These are phyloP conservation scores for Trichoderma sp. DNA, from an alignment of 2,329 filamentous ascomycete genomes.

Conservation along the genomic window DNA sequence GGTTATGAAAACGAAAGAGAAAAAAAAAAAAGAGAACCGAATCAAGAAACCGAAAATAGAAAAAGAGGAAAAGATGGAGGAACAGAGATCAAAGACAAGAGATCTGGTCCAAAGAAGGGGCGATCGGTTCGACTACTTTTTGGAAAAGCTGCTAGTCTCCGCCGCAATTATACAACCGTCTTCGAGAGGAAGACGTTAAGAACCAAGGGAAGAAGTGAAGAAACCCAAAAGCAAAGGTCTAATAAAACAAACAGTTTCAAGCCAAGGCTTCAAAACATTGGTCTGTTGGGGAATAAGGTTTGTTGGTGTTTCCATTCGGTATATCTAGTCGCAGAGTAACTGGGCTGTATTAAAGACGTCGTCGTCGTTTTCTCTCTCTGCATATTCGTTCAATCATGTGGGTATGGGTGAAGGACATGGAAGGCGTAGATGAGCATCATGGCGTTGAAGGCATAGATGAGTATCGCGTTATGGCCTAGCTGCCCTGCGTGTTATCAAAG, in stretches of 20 bases:
- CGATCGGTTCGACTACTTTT: neutral
- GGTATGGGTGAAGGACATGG: conserved; percentile 10
- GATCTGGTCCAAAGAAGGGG: neutral
- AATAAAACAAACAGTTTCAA: conserved; percentile 26
- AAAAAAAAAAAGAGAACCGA: conserved; percentile 4
- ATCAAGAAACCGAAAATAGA: conserved; percentile 19
- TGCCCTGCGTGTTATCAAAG: neutral
- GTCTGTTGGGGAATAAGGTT: neutral
- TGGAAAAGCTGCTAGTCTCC: neutral
- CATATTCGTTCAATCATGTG: conserved; percentile 24
- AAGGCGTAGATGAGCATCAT: neutral
- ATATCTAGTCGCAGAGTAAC: neutral
- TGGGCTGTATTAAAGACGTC: neutral
- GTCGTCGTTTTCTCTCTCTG: neutral
- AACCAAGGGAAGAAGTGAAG: neutral
- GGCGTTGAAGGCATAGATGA: neutral
- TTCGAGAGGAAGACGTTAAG: neutral
- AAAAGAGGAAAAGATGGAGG: conserved; percentile 14
- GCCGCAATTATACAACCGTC: conserved; percentile 22
- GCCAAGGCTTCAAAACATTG: conserved; percentile 14
- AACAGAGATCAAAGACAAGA: conserved; percentile 14
- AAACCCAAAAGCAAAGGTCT: conserved; percentile 15
- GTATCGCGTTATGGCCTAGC: neutral
- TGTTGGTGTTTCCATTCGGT: neutral
- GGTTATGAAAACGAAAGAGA: neutral